Evolutionary conservation across 2,329 filamentous ascomycete species (phyloP).

Genomic region (Penicillium sp.): DNA sequence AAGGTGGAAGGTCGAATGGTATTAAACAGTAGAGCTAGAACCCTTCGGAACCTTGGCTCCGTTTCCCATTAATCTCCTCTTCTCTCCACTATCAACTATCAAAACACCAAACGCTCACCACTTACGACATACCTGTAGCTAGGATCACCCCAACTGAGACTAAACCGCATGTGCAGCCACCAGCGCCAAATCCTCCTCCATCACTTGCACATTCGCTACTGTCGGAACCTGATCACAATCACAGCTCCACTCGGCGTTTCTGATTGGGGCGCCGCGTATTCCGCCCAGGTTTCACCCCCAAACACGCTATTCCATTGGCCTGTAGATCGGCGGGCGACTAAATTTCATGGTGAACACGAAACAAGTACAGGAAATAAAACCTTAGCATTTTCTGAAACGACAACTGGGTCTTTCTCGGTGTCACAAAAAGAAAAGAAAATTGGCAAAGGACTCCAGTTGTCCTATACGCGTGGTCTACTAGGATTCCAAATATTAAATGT

Average conservation of each 20-base stretch:
- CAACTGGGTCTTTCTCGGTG: background rate
- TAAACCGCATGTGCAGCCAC: slow-evolving; percentile 2
- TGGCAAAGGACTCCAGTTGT: background rate
- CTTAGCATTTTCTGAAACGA: background rate
- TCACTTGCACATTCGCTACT: slow-evolving; percentile 18
- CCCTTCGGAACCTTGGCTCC: slow-evolving; percentile 10
- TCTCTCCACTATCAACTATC: background rate
- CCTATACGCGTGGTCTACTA: slow-evolving; percentile 13
- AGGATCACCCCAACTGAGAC: background rate
- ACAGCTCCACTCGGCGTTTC: slow-evolving; percentile 11
- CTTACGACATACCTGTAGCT: background rate
- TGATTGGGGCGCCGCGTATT: slow-evolving; percentile 13
- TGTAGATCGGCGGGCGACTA: background rate
- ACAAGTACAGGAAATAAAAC: background rate
- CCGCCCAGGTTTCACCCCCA: slow-evolving; percentile 15
- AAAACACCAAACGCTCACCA: background rate
- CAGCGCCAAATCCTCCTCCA: slow-evolving; percentile 21
- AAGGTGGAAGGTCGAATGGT: background rate
- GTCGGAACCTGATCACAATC: slow-evolving; percentile 27
- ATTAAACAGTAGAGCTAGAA: background rate
- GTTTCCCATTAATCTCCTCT: background rate
- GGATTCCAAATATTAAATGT: slow-evolving; percentile 12
- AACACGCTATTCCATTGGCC: background rate
- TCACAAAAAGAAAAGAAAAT: background rate
- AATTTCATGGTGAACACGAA: background rate